Evolutionary conservation across 108 stramenopile species (phyloP).

Genomic region (Fragilaria crotonensis): DNA sequence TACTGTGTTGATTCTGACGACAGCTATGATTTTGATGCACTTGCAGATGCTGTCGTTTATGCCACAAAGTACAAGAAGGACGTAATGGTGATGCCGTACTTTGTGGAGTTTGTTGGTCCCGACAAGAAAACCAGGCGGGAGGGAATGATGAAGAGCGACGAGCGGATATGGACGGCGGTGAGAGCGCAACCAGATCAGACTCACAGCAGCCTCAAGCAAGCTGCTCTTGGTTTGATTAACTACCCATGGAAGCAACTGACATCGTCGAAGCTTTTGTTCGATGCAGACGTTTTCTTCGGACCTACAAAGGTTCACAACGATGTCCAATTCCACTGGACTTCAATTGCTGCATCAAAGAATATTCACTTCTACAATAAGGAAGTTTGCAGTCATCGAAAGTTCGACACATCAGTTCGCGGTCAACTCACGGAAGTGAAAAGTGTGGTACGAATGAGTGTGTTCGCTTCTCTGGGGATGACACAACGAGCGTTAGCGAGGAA

Average conservation of each 20-base stretch:
- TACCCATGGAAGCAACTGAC: constrained; percentile 8
- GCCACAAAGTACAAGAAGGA: not conserved
- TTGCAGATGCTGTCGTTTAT: constrained; percentile 3
- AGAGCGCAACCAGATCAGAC: too few relatives aligned
- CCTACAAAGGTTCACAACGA: not conserved
- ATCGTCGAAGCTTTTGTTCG: constrained; percentile 4
- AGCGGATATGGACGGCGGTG: not conserved
- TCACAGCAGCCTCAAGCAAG: constrained; percentile 2
- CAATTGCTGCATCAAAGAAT: constrained; percentile 3
- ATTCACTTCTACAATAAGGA: constrained; percentile 4
- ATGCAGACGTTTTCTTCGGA: constrained; percentile 9
- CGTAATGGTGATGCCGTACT: not conserved
- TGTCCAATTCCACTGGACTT: constrained; percentile 8
- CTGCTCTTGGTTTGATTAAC: not conserved
- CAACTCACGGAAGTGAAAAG: not conserved
- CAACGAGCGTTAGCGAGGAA: constrained; percentile 3
- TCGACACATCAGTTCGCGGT: not conserved
- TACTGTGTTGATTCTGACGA: constrained; percentile 1
- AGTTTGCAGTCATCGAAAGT: constrained; percentile 4
- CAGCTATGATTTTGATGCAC: constrained; percentile 2
- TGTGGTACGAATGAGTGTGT: not conserved
- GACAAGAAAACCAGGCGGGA: not conserved
- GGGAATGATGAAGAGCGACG: not conserved
- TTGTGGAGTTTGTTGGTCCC: not conserved
- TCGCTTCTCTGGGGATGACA: not conserved